Percentiles rank a stretch among this genome's conserved stretches.
Evolutionary conservation across 805 yeast genomes (phyloP).

Genomic region (Starmera amethionina): DNA sequence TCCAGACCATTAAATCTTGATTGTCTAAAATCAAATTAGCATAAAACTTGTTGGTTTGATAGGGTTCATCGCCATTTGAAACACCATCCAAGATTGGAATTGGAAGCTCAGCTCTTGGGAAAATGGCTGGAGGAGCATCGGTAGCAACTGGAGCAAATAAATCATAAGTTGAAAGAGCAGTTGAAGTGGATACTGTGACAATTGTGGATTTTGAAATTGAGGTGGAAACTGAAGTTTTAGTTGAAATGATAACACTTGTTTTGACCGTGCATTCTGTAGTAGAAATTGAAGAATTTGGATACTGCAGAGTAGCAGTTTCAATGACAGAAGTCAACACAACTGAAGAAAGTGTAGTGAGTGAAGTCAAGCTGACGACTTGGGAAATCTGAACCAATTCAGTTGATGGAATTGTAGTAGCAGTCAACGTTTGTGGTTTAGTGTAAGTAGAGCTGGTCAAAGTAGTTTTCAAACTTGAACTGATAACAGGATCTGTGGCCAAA

Average conservation of each 20-base stretch:
- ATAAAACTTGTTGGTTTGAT: conserved; percentile 71
- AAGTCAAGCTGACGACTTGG: too few relatives aligned
- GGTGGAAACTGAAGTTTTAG: conserved; percentile 15
- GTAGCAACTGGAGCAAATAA: conserved; percentile 42
- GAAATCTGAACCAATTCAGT: too few relatives aligned
- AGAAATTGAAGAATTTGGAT: conserved; percentile 10
- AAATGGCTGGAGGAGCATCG: conserved; percentile 33
- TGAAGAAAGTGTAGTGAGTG: background rate
- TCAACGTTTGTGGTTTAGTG: background rate
- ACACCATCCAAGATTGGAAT: conserved; percentile 39
- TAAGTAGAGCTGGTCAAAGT: background rate
- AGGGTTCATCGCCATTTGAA: conserved; percentile 30
- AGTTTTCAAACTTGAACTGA: too few relatives aligned
- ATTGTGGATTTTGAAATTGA: conserved; percentile 2
- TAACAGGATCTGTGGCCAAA: background rate
- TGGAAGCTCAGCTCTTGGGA: conserved; percentile 35
- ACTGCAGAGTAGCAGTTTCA: conserved; percentile 14
- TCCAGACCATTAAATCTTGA: conserved; percentile 45
- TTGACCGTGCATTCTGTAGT: conserved; percentile 19
- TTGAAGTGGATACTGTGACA: conserved; percentile 1
- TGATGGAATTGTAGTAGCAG: background rate
- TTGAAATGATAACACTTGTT: conserved; percentile 20
- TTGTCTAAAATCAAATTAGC: conserved; percentile 49
- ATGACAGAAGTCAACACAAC: background rate
- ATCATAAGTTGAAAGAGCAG: conserved; percentile 21